These are phyloP conservation scores for Dactylellina leptospora DNA, from an alignment of 2,329 filamentous ascomycete species.

Conservation along the genomic window DNA sequence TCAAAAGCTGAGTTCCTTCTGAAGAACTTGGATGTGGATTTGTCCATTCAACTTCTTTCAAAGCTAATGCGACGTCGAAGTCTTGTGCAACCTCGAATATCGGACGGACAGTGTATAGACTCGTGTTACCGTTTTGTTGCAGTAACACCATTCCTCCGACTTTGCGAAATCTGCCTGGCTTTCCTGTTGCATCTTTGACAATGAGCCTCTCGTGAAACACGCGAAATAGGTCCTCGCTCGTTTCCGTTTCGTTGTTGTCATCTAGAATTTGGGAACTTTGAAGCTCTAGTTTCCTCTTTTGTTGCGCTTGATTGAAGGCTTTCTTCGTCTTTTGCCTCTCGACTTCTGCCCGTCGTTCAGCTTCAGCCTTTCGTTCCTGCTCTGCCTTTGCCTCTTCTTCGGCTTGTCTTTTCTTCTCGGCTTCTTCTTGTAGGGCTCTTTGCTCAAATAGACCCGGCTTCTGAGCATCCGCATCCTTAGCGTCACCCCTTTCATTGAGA, in stretches of 20 bases:
- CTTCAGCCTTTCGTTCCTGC: constrained; percentile 63
- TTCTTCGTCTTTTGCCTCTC: constrained; percentile 61
- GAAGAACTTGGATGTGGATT: constrained; percentile 66
- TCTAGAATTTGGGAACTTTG: constrained; percentile 24
- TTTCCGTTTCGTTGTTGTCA: constrained; percentile 22
- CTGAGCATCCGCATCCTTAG: constrained; percentile 76
- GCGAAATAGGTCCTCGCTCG: constrained; percentile 11
- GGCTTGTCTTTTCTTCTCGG: constrained; percentile 68
- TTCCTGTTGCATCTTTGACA: constrained; percentile 38
- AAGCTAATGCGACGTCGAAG: constrained; percentile 70
- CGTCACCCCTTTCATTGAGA: constrained; percentile 83
- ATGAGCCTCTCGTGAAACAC: constrained; percentile 39
- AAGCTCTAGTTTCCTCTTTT: constrained; percentile 43
- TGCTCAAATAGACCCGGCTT: constrained; percentile 90
- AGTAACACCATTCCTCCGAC: constrained; percentile 42
- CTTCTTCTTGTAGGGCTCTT: constrained; percentile 80
- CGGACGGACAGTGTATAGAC: constrained; percentile 76
- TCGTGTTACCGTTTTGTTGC: constrained; percentile 72
- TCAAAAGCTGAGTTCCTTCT: constrained; percentile 77
- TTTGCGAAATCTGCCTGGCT: constrained; percentile 47
- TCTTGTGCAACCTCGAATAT: constrained; percentile 67
- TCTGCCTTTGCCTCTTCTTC: constrained; percentile 64
- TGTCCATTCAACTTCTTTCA: constrained; percentile 74
- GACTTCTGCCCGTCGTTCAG: constrained; percentile 64
- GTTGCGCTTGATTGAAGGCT: constrained; percentile 55